Percentiles rank a stretch among this genome's conserved stretches.
Conservation (phyloP, 108 stramenopile species). For the Pseudonitzschia multistriata region DNA sequence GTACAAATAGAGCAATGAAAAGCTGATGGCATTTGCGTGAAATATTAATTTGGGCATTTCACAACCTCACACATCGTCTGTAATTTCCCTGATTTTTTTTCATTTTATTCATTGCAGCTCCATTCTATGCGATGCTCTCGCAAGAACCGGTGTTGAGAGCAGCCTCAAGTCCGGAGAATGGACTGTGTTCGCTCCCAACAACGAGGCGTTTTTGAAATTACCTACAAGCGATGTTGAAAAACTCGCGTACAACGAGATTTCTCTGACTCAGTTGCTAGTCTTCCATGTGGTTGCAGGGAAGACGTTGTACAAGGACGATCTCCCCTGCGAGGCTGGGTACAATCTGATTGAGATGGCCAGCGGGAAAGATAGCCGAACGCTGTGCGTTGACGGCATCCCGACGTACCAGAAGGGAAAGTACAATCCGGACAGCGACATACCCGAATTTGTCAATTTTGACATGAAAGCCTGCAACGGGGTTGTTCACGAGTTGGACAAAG, state of each 20-base stretch:
- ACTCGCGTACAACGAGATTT: constrained; percentile 13
- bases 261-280: constrained; percentile 17
- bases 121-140: constrained; percentile 18
- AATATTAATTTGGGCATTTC: not conserved
- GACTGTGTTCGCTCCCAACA: constrained; percentile 45
- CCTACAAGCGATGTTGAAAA: not conserved
- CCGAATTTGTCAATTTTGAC: constrained; percentile 29
- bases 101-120: constrained; percentile 10
- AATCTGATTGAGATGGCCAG: constrained; percentile 34
- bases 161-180: not conserved
- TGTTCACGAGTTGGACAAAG: not conserved
- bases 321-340: constrained; percentile 14
- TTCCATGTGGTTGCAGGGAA: constrained; percentile 12
- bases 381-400: constrained; percentile 1
- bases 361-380: constrained; percentile 27
- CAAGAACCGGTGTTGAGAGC: constrained; percentile 8
- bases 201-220: constrained; percentile 42
- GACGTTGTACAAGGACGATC: constrained; percentile 5
- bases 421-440: constrained; percentile 19
- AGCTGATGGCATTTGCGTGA: not conserved
- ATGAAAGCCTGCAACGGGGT: constrained; percentile 49
- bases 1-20: not conserved
- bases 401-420: constrained; percentile 33
- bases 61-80: not conserved
- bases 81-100: not conserved